Conservation (phyloP, 345 rosid genomes). For the Eucalyptus curtisii region DNA sequence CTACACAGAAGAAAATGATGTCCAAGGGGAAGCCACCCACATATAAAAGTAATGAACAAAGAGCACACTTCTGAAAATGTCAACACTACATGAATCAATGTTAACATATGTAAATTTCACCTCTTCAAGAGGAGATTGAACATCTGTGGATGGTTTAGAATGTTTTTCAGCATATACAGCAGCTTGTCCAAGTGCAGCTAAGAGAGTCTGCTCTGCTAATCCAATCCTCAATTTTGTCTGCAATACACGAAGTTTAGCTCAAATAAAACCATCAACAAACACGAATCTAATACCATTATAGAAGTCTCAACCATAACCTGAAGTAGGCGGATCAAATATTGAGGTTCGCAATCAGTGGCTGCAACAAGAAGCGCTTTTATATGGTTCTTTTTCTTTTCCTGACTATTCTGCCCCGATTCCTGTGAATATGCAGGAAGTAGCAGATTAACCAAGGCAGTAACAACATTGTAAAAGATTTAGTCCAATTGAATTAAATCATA, state of each 20-base stretch:
- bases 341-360: constrained; percentile 93
- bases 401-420: constrained; percentile 96
- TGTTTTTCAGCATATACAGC: constrained; percentile 64
- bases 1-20: background rate
- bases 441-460: background rate
- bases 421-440: constrained; percentile 7
- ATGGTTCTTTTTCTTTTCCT: constrained; percentile 84
- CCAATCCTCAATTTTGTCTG: constrained; percentile 79
- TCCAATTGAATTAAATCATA: background rate
- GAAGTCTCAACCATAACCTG: constrained; percentile 43
- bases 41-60: background rate
- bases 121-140: constrained; percentile 84
- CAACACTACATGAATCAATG: background rate
- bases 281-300: background rate
- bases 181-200: constrained; percentile 92
- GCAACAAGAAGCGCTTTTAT: constrained; percentile 95
- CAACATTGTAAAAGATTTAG: background rate
- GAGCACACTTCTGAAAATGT: background rate
- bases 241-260: background rate
- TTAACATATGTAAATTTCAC: constrained; percentile 7
- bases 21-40: background rate
- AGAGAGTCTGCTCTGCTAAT: constrained; percentile 76
- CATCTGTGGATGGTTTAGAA: constrained; percentile 49
- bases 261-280: background rate
- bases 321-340: constrained; percentile 78